Evolutionary conservation across 2,329 filamentous ascomycete genomes (phyloP), one percentile per base, ranked within the genome.

Genomic region (Fonsecaea pedrosoi): DNA sequence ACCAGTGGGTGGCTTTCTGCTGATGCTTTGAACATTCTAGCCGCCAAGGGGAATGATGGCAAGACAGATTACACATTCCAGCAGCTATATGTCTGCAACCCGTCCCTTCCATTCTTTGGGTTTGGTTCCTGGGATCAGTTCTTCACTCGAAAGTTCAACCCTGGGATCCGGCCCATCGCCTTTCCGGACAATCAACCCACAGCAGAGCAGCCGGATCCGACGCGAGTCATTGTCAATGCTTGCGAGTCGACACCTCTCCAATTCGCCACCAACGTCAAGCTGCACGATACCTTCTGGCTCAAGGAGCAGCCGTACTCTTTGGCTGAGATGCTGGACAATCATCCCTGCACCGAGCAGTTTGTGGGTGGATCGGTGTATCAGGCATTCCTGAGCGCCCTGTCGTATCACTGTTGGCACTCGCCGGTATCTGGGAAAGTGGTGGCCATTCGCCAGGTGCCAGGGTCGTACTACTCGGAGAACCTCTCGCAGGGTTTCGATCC

Each of bases 371-470:
- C 87, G 0, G 80, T 92, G 35, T 92, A 91, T 76, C 89, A 92
- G 73, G 89, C 89, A 0, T 92, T 90, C 74, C 78, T 92, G 2
- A 87, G 83, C 6, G 85, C 88, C 0, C 77, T 90, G 60, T 88
- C 85, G 50, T 92, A 92, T 75, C 90, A 92, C 76, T 84, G 89
- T 34, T 92, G 90, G 90, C 89, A 92, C 77, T 76, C 85, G 0
- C 90, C 90, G 15, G 83, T 92, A 0, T 83, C 81, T 5, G 90
- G 90, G 0, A 87, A 75, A 4, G 78, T 92, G 12, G 79, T 81
- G 50, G 85, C 86, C 61, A 83, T 88, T 0, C 75, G 85, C 3
- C 83, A 87, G 32, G 34, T 64, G 2, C 13, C 61, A 21, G 90
- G 90, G 1, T 90, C 89, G 0, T 92, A 91, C 76, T 92, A 88